Evolutionary conservation across 164 flowering plant genomes (phyloP).

Genomic region (Piper longum): DNA sequence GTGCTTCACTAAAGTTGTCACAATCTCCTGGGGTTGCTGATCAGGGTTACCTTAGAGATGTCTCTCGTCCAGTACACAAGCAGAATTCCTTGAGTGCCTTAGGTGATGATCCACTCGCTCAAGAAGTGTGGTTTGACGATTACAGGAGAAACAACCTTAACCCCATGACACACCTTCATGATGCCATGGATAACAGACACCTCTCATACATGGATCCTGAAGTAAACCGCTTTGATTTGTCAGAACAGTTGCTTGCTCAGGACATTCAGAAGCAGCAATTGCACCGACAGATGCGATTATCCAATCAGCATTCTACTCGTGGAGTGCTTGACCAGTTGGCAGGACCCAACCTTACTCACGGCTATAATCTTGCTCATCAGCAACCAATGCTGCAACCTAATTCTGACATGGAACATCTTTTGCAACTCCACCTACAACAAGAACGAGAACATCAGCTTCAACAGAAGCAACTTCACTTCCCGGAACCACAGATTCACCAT

Average conservation of each 20-base stretch:
- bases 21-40: constrained; percentile 23
- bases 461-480: constrained; percentile 24
- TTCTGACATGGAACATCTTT: constrained; percentile 40
- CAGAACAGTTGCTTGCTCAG: constrained; percentile 37
- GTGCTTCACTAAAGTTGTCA: constrained; percentile 20
- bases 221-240: constrained; percentile 22
- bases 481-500: constrained; percentile 37
- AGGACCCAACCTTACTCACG: constrained; percentile 11
- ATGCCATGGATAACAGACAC: constrained; percentile 25
- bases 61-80: constrained; percentile 9
- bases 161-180: constrained; percentile 24
- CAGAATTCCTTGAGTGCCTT: constrained; percentile 18
- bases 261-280: constrained; percentile 49
- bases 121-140: constrained; percentile 46
- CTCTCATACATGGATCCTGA: constrained; percentile 34
- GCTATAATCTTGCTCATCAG: constrained; percentile 22
- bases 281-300: constrained; percentile 31
- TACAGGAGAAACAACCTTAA: constrained; percentile 23
- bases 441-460: constrained; percentile 36
- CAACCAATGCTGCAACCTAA: constrained; percentile 26
- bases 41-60: constrained; percentile 18
- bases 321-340: constrained; percentile 37
- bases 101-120: constrained; percentile 23
- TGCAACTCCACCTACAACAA: constrained; percentile 40
- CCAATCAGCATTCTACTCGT: constrained; percentile 11